Base-by-base conservation (phyloP, 2,329 filamentous ascomycete species). In the Parasarocladium wereldwijsianum region DNA sequence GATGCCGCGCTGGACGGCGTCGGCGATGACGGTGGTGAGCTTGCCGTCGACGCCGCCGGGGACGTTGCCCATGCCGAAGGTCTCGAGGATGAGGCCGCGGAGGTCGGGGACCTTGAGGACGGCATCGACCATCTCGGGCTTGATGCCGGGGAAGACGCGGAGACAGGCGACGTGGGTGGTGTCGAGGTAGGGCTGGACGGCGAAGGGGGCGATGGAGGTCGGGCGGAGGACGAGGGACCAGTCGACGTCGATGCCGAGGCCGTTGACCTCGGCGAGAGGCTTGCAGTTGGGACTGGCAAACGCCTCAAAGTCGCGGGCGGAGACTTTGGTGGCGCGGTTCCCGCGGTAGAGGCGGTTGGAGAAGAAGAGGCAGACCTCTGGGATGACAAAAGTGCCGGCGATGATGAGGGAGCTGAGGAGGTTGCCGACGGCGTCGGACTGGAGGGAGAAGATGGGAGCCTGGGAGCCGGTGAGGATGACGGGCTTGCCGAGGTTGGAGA, bases 321-420 rank as follows among this genome's bases (percentile, higher is more conserved):
- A 86, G 18, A 92, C 73, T 52, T 94, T 94, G 37, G 82, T 90
- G 8, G 81, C 76, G 35, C 86, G 66, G 54, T 93, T 93, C 11
- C 86, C 86, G 16, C 86, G 74, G 57, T 86, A 92, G 13, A 94
- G 68, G 40, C 76, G 83, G 57, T 92, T 81, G 54, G 90, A 83
- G 64, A 94, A 94, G 60, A 92, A 93, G 20, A 94, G 66, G 49
- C 83, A 86, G 31, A 94, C 86, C 51, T 93, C 86, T 0, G 86
- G 85, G 34, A 94, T 83, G 58, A 84, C 80, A 47, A 93, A 93
- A 36, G 90, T 90, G 19, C 84, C 84, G 3, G 86, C 86, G 33
- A 93, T 78, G 46, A 93, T 84, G 45, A 93, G 66, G 2, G 83
- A 86, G 13, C 82, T 82, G 5, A 93, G 68, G 9, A 94, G 66